phyloP scores from a whole-genome alignment of 345 rosid species.

The Pugionium cornutum region DNA sequence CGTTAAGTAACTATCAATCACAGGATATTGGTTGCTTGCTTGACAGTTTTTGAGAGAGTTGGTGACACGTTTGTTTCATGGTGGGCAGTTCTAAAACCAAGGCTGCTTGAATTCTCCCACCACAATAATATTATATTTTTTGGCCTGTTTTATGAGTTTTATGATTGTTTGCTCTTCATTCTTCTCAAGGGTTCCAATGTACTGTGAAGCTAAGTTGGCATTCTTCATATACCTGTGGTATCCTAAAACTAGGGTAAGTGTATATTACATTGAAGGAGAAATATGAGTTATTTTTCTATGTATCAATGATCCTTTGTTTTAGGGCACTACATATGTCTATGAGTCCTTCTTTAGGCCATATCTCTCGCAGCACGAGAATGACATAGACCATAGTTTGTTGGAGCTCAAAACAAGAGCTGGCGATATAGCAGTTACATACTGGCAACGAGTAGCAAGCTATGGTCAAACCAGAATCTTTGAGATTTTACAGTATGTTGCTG shows the following conservation, averaged over 20 bases:
- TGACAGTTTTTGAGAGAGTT: slow-evolving; percentile 68
- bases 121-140: neutral
- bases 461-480: slow-evolving; percentile 57
- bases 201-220: slow-evolving; percentile 79
- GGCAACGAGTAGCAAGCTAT: slow-evolving; percentile 65
- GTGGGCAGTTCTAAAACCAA: slow-evolving; percentile 37
- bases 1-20: neutral
- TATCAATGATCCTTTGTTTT: slow-evolving; percentile 8
- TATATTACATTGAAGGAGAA: neutral
- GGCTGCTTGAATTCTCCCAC: neutral
- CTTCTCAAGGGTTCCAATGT: slow-evolving; percentile 71
- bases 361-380: slow-evolving; percentile 61
- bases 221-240: slow-evolving; percentile 76
- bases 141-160: neutral
- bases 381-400: slow-evolving; percentile 58
- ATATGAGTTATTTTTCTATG: neutral
- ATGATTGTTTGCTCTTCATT: slow-evolving; percentile 27
- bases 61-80: slow-evolving; percentile 75
- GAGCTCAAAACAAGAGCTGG: slow-evolving; percentile 59
- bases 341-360: slow-evolving; percentile 54
- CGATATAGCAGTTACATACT: slow-evolving; percentile 46
- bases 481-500: slow-evolving; percentile 53
- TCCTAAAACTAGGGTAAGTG: slow-evolving; percentile 67
- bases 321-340: slow-evolving; percentile 68
- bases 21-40: slow-evolving; percentile 78